phyloP scores from a whole-genome alignment of 2,329 filamentous ascomycete species.

The Trichoderma breve region DNA sequence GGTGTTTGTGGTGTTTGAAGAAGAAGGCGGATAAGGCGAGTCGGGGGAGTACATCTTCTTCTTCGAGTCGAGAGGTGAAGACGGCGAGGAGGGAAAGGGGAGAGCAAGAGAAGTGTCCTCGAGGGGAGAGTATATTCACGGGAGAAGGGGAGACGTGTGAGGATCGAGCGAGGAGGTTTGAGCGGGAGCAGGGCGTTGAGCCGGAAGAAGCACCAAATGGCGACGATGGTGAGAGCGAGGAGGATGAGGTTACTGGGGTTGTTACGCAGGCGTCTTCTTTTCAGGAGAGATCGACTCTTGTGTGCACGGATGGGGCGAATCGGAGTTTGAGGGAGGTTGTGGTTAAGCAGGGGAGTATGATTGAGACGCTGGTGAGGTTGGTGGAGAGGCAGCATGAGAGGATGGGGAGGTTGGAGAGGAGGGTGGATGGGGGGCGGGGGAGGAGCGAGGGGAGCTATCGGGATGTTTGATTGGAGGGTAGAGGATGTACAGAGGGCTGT shows the following conservation, averaged over 20 bases:
- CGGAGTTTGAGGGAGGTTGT: background rate
- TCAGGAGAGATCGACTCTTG: background rate
- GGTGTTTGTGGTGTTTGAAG: background rate
- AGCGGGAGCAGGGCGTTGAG: conserved; percentile 8
- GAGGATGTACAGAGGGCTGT: background rate
- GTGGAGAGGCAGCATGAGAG: background rate
- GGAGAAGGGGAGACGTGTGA: background rate
- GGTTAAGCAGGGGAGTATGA: background rate
- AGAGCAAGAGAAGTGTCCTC: background rate
- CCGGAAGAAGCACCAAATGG: background rate
- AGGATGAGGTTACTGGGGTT: background rate
- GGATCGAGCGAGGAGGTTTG: background rate
- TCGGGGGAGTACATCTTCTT: background rate
- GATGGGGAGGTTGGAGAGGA: background rate
- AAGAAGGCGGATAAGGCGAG: background rate
- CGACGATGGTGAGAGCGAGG: background rate
- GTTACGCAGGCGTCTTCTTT: background rate
- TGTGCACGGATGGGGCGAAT: background rate
- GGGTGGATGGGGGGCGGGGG: background rate
- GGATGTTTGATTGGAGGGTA: background rate
- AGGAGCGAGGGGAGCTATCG: too few relatives aligned
- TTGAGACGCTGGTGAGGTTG: background rate
- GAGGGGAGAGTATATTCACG: background rate
- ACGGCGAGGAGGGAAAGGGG: too few relatives aligned
- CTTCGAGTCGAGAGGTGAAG: background rate